Conservation (phyloP, 2,329 filamentous ascomycete species). For the Exophiala alcalophila region DNA sequence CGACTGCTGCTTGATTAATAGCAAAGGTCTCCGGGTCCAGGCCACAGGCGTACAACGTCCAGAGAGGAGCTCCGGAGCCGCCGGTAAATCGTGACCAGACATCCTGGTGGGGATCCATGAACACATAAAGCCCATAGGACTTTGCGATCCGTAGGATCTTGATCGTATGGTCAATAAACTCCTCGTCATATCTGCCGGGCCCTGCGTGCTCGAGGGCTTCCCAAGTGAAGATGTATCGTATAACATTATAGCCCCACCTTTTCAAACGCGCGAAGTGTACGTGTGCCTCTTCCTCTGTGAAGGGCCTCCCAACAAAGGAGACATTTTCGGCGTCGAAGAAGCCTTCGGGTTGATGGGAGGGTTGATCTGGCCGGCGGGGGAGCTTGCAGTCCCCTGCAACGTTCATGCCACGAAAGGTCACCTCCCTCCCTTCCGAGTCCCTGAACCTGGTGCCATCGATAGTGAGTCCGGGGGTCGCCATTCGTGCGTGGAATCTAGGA, state of each 20-base stretch:
- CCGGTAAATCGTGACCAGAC: slow-evolving; percentile 97
- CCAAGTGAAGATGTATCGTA: slow-evolving; percentile 97
- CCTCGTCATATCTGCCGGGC: slow-evolving; percentile 88
- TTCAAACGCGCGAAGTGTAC: slow-evolving; percentile 81
- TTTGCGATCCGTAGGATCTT: slow-evolving; percentile 78
- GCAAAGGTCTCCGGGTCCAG: slow-evolving; percentile 82
- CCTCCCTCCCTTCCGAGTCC: slow-evolving; percentile 75
- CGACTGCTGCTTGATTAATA: slow-evolving; percentile 83
- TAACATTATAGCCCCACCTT: slow-evolving; percentile 91
- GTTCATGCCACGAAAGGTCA: slow-evolving; percentile 91
- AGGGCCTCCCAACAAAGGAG: slow-evolving; percentile 83
- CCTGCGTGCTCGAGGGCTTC: slow-evolving; percentile 94
- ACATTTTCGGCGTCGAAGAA: slow-evolving; percentile 95
- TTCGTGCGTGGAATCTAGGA: slow-evolving; percentile 38
- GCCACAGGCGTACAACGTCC: slow-evolving; percentile 93
- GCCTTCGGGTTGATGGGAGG: slow-evolving; percentile 70
- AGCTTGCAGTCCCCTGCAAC: slow-evolving; percentile 87
- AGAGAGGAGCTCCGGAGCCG: slow-evolving; percentile 93
- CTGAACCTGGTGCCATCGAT: slow-evolving; percentile 85
- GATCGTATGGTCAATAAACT: slow-evolving; percentile 89
- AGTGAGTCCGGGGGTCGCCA: slow-evolving; percentile 72
- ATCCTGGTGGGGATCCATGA: slow-evolving; percentile 99
- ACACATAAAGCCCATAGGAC: slow-evolving; percentile 89
- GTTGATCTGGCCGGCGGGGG: slow-evolving; percentile 74
- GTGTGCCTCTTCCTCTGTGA: slow-evolving; percentile 76